Evolutionary conservation across 2,329 filamentous ascomycete species (phyloP).

Genomic region (Salinomyces thailandicus): DNA sequence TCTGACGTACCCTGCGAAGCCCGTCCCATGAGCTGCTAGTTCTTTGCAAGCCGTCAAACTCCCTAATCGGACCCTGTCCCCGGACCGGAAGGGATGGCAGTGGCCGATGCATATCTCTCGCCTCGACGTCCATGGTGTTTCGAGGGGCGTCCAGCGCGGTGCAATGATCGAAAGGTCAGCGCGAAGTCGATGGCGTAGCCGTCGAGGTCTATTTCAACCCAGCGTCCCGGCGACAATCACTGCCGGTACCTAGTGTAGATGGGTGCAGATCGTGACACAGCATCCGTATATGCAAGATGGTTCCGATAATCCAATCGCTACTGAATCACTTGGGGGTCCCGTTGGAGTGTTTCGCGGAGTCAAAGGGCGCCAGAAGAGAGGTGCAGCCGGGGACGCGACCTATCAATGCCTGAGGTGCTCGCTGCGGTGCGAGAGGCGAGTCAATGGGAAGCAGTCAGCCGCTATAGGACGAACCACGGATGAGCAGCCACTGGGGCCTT

Average conservation of each 20-base stretch:
- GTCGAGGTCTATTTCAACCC: neutral
- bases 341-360: neutral
- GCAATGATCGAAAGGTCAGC: neutral
- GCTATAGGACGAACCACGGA: too few species aligned
- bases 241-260: too few species aligned
- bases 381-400: neutral
- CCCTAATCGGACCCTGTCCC: conserved; percentile 2
- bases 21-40: conserved; percentile 10
- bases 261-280: neutral
- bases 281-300: neutral
- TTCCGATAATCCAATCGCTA: neutral
- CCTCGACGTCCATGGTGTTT: neutral
- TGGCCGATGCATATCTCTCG: neutral
- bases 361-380: neutral
- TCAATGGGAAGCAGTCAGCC: neutral
- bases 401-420: neutral
- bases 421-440: neutral
- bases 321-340: neutral
- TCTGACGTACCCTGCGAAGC: conserved; percentile 8
- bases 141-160: neutral
- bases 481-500: too few species aligned
- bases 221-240: neutral
- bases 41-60: conserved; percentile 5
- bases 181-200: neutral
- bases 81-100: neutral